phyloP scores from a whole-genome alignment of 495 filamentous ascomycete genomes.

The Acidomyces sp. region DNA sequence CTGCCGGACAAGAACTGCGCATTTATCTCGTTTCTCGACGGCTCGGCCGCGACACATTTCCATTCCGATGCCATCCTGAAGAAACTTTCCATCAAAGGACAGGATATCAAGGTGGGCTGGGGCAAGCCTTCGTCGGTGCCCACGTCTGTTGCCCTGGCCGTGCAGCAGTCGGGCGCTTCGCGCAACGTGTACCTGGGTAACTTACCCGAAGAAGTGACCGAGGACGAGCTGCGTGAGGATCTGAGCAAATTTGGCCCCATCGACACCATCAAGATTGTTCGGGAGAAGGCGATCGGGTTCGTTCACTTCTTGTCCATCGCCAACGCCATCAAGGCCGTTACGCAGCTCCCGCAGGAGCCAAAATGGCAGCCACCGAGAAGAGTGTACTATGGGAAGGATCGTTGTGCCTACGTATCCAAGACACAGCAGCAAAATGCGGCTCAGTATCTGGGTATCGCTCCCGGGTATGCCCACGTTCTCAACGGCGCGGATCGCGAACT shows the following conservation, averaged over 20 bases:
- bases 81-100: conserved; percentile 92
- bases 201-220: conserved; percentile 72
- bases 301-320: conserved; percentile 95
- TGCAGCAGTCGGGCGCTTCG: conserved; percentile 96
- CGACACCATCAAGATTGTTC: conserved; percentile 94
- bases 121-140: conserved; percentile 97
- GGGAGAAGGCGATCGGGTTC: conserved; percentile 97
- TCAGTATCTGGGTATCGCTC: conserved; percentile 93
- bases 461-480: conserved; percentile 91
- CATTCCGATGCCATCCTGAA: conserved; percentile 99
- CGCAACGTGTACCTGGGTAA: conserved; percentile 96
- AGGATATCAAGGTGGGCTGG: conserved; percentile 99
- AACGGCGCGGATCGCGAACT: conserved; percentile 91
- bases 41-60: conserved; percentile 93
- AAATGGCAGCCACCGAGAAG: conserved; percentile 94
- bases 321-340: conserved; percentile 97
- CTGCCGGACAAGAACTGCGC: conserved; percentile 99
- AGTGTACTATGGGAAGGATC: conserved; percentile 96
- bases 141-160: conserved; percentile 87
- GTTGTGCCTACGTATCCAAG: conserved; percentile 97
- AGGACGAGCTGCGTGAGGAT: conserved; percentile 89
- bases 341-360: conserved; percentile 85
- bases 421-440: conserved; percentile 98
- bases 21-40: conserved; percentile 97
- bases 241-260: conserved; percentile 92